Evolutionary conservation across 2,329 filamentous ascomycete genomes (phyloP).

Genomic region (Fusarium camptoceras): DNA sequence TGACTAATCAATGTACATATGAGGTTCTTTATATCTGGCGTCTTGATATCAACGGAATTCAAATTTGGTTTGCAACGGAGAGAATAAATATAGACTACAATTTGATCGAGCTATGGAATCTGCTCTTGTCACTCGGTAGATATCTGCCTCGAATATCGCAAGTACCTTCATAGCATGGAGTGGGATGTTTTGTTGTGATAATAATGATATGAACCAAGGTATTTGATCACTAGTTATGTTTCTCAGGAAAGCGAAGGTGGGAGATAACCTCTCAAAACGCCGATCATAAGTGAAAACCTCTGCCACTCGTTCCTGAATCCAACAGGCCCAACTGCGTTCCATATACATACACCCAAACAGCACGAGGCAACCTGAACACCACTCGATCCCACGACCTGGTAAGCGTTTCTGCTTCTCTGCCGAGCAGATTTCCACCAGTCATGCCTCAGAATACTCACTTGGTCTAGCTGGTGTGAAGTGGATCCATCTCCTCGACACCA

Average conservation of each 20-base stretch:
- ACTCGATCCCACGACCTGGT: slow-evolving; percentile 8
- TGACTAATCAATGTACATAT: slow-evolving; percentile 1
- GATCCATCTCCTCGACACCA: slow-evolving; percentile 75
- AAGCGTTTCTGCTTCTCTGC: slow-evolving; percentile 8
- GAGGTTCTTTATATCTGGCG: slow-evolving; percentile 12
- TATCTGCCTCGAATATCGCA: not conserved
- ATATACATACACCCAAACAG: slow-evolving; percentile 17
- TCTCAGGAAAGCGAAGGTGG: slow-evolving; percentile 52
- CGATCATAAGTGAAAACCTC: slow-evolving; percentile 43
- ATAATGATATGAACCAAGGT: slow-evolving; percentile 48
- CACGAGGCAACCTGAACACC: slow-evolving; percentile 28
- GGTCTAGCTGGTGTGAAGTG: slow-evolving; percentile 61
- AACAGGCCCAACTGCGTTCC: slow-evolving; percentile 26
- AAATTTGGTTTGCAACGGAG: not conserved
- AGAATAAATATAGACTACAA: not conserved
- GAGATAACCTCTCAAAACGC: slow-evolving; percentile 47
- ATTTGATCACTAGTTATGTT: slow-evolving; percentile 53
- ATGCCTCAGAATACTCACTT: not conserved
- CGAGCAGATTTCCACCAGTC: not conserved
- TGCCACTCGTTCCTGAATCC: slow-evolving; percentile 27
- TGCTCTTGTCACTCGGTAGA: not conserved
- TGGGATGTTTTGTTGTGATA: slow-evolving; percentile 13
- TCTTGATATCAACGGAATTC: slow-evolving; percentile 29
- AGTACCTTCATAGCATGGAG: slow-evolving; percentile 8
- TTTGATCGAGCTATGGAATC: not conserved